Evolutionary conservation across 495 filamentous ascomycete genomes (phyloP), one percentile per base, ranked within the genome.

Genomic region (Neurospora sp.): DNA sequence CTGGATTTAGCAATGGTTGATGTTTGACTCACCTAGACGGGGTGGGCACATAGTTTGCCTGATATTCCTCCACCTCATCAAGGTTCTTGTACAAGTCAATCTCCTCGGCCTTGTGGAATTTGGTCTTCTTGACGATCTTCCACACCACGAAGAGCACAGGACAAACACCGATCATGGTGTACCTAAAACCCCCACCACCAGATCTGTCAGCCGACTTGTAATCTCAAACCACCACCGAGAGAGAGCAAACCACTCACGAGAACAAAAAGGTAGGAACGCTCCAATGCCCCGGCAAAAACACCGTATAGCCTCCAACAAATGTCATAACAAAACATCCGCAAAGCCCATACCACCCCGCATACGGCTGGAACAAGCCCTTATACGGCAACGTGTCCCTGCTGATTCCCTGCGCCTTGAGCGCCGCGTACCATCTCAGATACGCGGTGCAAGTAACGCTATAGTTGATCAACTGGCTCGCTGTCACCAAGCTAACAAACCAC

Each of bases 381-480:
- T 93, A 93, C 0, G 92, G 92, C 59, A 94, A 79, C 6, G 81
- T 81, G 18, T 88, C 81, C 5, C 91, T 82, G 18, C 86, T 84
- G 37, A 94, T 82, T 4, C 91, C 91, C 75, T 96, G 92, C 0
- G 87, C 90, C 66, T 90, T 82, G 39, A 90, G 81, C 1, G 91
- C 92, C 40, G 87, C 88, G 73, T 90, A 85, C 81, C 92, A 96
- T n/a, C 88, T 84, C 73, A 93, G 83, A 79, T 91, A 96, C 5
- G 91, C 92, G 74, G 88, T 88, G 40, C 87, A 87, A 71, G 92
- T 89, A 35, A 90, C 89, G 44, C 84, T 86, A 81, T 89, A 93
- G 78, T 94, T 93, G 82, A 96, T 93, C 20, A 94, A 83, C 80
- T 94, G 92, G 1, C 87, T 89, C 8, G 91, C 91, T 10, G 92